Evolutionary conservation across 2,329 filamentous ascomycete species (phyloP).

Genomic region (Verticillium zaregamsianum): DNA sequence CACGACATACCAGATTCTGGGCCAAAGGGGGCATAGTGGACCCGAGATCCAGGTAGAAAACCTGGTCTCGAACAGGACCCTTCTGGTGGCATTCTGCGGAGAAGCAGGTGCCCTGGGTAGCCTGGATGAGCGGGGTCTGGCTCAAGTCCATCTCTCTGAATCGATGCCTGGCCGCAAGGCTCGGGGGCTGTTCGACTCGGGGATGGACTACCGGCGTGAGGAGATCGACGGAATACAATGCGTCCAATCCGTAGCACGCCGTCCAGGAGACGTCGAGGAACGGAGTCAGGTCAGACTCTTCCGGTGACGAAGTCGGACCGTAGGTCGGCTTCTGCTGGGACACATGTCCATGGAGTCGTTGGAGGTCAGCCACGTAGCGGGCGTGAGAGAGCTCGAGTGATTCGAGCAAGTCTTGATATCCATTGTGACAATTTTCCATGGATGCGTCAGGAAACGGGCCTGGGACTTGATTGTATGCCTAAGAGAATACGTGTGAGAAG

Average conservation of each 20-base stretch:
- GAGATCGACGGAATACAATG: neutral
- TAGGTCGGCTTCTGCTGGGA: neutral
- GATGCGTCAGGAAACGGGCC: neutral
- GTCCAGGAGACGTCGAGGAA: neutral
- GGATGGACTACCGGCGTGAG: neutral
- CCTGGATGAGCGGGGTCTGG: neutral
- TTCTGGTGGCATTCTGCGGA: neutral
- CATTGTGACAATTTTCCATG: neutral
- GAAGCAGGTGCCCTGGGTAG: neutral
- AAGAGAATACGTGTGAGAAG: neutral
- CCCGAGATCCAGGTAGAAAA: neutral
- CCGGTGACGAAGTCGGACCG: neutral
- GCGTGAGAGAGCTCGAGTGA: neutral
- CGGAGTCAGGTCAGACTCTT: neutral
- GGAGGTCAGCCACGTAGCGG: neutral
- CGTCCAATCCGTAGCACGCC: neutral
- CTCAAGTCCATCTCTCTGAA: neutral
- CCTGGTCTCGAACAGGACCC: neutral
- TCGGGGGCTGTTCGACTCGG: neutral
- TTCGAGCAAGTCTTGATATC: neutral
- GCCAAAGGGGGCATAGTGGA: neutral
- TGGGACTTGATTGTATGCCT: neutral
- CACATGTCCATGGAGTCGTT: neutral
- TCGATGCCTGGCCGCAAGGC: neutral
- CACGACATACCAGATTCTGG: neutral